These are phyloP conservation scores for Ophiorrhiza pumila DNA, from an alignment of 257 asterid genomes.

Conservation along the genomic window DNA sequence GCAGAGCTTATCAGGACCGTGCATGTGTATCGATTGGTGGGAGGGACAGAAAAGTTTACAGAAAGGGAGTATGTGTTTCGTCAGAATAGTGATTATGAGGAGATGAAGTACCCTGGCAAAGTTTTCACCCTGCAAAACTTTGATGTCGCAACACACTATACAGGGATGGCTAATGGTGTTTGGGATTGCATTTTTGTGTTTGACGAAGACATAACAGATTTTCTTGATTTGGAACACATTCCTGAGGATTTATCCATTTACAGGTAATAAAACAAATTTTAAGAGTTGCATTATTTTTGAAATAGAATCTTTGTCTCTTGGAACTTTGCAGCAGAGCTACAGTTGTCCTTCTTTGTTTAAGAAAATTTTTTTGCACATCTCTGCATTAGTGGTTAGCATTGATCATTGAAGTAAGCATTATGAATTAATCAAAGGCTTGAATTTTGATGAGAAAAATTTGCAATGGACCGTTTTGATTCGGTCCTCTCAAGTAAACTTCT, in stretches of 20 bases:
- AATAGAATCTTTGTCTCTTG: background rate
- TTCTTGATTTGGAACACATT: constrained; percentile 9
- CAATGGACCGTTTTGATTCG: background rate
- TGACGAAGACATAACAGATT: background rate
- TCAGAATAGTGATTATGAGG: constrained; percentile 22
- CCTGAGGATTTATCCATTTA: constrained; percentile 18
- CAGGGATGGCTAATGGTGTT: constrained; percentile 23
- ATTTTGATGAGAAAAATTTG: background rate
- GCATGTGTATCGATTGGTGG: constrained; percentile 22
- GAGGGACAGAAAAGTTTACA: constrained; percentile 18
- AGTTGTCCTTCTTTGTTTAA: background rate
- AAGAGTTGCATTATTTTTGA: background rate
- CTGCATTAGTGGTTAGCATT: background rate
- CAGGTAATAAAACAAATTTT: constrained; percentile 18
- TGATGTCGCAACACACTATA: constrained; percentile 18
- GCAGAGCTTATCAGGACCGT: constrained; percentile 32
- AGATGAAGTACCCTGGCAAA: constrained; percentile 12
- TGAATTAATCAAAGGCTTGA: background rate
- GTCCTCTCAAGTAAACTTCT: background rate
- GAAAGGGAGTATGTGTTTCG: constrained; percentile 33
- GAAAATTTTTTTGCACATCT: background rate
- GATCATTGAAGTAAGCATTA: background rate
- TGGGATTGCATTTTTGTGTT: constrained; percentile 35
- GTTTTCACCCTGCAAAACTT: constrained; percentile 24
- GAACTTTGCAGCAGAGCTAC: background rate